Base-by-base conservation (phyloP, 495 filamentous ascomycete genomes). In the Penicillium turbatum region DNA sequence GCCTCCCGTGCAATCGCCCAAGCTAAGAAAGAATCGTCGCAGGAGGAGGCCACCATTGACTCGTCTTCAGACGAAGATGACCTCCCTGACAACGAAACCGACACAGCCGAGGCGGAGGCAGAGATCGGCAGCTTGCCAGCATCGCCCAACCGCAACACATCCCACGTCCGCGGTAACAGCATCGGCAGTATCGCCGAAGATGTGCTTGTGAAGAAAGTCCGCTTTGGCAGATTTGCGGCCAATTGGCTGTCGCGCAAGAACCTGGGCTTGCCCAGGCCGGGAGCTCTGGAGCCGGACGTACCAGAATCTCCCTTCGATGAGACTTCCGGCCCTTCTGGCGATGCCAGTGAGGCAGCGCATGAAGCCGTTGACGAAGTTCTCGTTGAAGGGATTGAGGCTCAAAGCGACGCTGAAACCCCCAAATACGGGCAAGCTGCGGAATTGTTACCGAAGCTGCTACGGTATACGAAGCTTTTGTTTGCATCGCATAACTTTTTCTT, bases 191-290 rank as follows among this genome's bases (percentile, higher is more conserved):
- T 93, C 51, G 89, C 85, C 0, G 81, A 95, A 72, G 89, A 96
- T 70, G 91, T 96, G 1, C 88, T 95, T 47, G 79, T 76, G 6
- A 84, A 81, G 53, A 86, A 81, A 51, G 87, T 90, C 0, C 82
- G 79, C 35, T 96, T 96, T 69, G 92, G 92, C 2, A 75, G 87
- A 19, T 96, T 96, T 66, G 89, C 92, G 0, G 82, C 89, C 54
- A 84, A 82, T 57, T 97, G 93, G 92, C 89, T 97, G 57, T 92
- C 87, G 11, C 83, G 79, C 57, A 86, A 83, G 44, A 90, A 87
- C 2, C 87, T 90, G 86, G 85, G 81, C 46, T 70, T 75, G 19
- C 64, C 72, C 5, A 63, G 65, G 6, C 66, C 72, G 6, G 66
- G 65, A 0, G 60, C 60, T 6, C 49, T 65, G 26, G 48, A 72